Evolutionary conservation across 768 basidiomycete species (phyloP), one percentile per base, ranked within the genome.

Genomic region (Trametes sanguinea): DNA sequence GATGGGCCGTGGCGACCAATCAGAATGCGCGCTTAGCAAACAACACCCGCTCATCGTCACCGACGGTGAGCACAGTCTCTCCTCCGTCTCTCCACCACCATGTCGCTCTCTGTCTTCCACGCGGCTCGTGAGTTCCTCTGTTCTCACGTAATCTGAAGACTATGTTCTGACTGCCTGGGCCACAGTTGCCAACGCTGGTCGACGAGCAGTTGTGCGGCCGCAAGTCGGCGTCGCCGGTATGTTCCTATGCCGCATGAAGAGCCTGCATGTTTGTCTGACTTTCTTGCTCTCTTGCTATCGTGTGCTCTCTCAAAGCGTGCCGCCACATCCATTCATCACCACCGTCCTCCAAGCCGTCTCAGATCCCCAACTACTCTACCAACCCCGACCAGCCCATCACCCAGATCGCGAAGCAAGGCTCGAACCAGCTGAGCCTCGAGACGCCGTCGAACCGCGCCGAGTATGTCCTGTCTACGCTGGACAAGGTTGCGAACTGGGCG

Each of bases 401-500:
- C 6, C 75, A 78, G 13, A 75, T 94, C 51, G 94, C 94, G 10
- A 83, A 89, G 71, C 82, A 81, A 46, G 90, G 86, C 51, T 93
- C 90, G 33, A 92, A 92, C 68, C 93, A 95, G 72, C 80, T 84
- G 60, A 92, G 90, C 71, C 79, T 98, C 60, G 89, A 95, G 79
- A 88, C 86, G 17, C 96, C 96, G 11, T 82, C 83, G 73, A 98
- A 98, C 77, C 35, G 37, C 13, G 44, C 57, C 94, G 97, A 99
- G 77, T 98, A 98, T 82, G 95, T 98, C 1, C 80, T 98, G 52
- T 94, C 95, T 1, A 96, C 95, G 0, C 77, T 97, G 57, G 97
- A 99, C 80, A 98, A 98, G 77, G 82, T 98, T 16, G 89, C 89
- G 69, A 98, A 98, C 75, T 98, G 97, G 97, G 96, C 90, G 8